Conservation (phyloP, 352 stramenopile genomes). For the Globisporangium splendens region DNA sequence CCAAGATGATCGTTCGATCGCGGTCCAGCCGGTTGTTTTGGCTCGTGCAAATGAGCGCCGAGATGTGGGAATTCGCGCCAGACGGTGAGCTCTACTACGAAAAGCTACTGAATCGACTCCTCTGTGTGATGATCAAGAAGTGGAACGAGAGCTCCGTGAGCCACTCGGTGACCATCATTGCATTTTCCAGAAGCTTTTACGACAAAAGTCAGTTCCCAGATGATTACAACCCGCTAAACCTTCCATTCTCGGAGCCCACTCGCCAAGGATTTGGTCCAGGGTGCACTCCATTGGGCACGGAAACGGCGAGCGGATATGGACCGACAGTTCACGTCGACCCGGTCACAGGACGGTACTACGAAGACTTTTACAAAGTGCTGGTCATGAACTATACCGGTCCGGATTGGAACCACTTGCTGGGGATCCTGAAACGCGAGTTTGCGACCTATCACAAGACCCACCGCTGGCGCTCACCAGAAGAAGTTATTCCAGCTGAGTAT, state of each 20-base stretch:
- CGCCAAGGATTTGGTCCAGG: constrained; percentile 36
- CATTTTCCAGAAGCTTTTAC: constrained; percentile 90
- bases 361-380: constrained; percentile 85
- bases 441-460: constrained; percentile 85
- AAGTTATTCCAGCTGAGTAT: constrained; percentile 50
- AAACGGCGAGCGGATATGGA: constrained; percentile 32
- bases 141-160: constrained; percentile 85
- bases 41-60: constrained; percentile 95
- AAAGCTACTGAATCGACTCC: constrained; percentile 81
- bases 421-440: constrained; percentile 94
- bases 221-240: constrained; percentile 38
- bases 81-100: constrained; percentile 90
- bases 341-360: constrained; percentile 48
- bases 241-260: constrained; percentile 42
- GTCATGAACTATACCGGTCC: constrained; percentile 85
- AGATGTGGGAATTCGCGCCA: constrained; percentile 92
- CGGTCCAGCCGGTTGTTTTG: constrained; percentile 95
- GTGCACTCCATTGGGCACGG: constrained; percentile 11
- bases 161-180: constrained; percentile 90
- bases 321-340: constrained; percentile 63
- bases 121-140: constrained; percentile 71
- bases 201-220: constrained; percentile 64
- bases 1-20: constrained; percentile 95
- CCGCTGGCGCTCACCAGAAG: constrained; percentile 54
- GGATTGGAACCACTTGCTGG: constrained; percentile 90